Percentiles rank a stretch among this genome's conserved stretches.
Evolutionary conservation across 2,329 filamentous ascomycete genomes (phyloP).

Genomic region (Coniochaeta prunicola): DNA sequence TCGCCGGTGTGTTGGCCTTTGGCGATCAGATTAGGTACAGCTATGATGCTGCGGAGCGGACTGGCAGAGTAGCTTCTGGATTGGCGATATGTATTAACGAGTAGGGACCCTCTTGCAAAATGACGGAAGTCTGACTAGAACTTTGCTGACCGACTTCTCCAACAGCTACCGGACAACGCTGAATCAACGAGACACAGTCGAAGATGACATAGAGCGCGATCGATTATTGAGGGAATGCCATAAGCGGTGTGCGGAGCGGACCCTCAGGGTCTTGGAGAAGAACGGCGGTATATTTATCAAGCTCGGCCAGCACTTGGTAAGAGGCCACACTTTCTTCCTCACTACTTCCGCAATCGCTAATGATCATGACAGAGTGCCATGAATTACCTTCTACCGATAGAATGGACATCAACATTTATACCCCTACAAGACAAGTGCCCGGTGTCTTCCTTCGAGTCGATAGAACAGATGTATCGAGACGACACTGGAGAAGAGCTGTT

Average conservation of each 20-base stretch:
- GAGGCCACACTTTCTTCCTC: conserved; percentile 7
- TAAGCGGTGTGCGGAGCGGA: conserved; percentile 84
- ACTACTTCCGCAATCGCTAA: conserved; percentile 13
- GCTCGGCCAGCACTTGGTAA: conserved; percentile 81
- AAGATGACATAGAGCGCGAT: conserved; percentile 58
- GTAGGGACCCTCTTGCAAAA: conserved; percentile 34
- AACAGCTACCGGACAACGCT: conserved; percentile 79
- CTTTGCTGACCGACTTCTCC: conserved; percentile 6
- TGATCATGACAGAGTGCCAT: conserved; percentile 64
- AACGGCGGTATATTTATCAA: conserved; percentile 99
- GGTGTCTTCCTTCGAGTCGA: conserved; percentile 79
- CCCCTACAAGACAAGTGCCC: conserved; percentile 94
- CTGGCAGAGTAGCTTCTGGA: conserved; percentile 68
- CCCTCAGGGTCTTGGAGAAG: conserved; percentile 79
- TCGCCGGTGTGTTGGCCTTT: conserved; percentile 36
- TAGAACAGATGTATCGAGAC: conserved; percentile 75
- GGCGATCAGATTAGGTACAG: conserved; percentile 67
- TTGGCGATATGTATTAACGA: conserved; percentile 83
- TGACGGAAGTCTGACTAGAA: not conserved
- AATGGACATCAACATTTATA: conserved; percentile 95
- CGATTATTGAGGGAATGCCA: conserved; percentile 75
- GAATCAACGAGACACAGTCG: conserved; percentile 56
- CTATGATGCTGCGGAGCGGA: conserved; percentile 69
- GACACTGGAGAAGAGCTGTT: conserved; percentile 76
- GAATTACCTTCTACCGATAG: conserved; percentile 84